These are phyloP conservation scores for Neolentinus lepideus DNA, from an alignment of 1,284 basidiomycete genomes.

Conservation along the genomic window DNA sequence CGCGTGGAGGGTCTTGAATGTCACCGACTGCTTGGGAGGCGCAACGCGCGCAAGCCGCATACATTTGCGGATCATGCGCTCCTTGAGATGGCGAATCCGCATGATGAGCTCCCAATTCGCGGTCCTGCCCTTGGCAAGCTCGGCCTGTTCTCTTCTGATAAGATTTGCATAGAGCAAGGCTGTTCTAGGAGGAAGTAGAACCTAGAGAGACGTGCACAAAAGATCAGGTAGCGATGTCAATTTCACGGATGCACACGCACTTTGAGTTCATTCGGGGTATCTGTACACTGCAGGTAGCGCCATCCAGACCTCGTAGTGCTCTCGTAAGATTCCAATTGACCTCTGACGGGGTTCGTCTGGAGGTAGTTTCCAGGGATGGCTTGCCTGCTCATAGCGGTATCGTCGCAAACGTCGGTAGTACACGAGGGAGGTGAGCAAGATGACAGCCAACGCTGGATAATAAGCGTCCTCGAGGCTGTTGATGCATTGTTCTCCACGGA, in stretches of 20 bases:
- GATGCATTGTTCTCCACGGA: not conserved
- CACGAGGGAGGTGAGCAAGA: not conserved
- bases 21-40: conserved; percentile 27
- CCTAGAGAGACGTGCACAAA: conserved; percentile 31
- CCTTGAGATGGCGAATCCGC: conserved; percentile 68
- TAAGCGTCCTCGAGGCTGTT: not conserved
- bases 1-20: conserved; percentile 58
- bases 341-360: conserved; percentile 57
- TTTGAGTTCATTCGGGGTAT: conserved; percentile 67
- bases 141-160: conserved; percentile 49
- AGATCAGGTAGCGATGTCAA: not conserved
- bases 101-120: conserved; percentile 60
- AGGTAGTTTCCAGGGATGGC: conserved; percentile 41
- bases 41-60: conserved; percentile 42
- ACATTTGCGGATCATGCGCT: conserved; percentile 73
- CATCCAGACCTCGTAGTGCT: conserved; percentile 47
- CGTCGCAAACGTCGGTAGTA: not conserved
- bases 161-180: conserved; percentile 60
- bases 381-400: not conserved
- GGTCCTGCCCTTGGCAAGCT: conserved; percentile 46
- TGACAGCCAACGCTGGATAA: not conserved
- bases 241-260: conserved; percentile 21
- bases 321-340: conserved; percentile 61
- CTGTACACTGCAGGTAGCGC: conserved; percentile 66
- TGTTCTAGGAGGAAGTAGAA: conserved; percentile 64